phyloP scores from a whole-genome alignment of 805 yeast genomes.

The Pichia deserticola region DNA sequence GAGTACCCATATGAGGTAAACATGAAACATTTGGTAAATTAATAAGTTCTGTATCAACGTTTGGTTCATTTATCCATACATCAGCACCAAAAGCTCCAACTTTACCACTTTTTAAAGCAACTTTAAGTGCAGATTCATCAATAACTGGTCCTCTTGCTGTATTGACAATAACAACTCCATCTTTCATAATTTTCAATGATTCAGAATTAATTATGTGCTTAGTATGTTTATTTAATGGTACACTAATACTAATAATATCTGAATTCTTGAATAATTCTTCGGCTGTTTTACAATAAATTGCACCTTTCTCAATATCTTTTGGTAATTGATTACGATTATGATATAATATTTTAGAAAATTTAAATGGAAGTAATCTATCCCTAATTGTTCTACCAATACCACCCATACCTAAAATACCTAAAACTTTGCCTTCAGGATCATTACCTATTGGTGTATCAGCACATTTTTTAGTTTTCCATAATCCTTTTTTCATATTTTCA shows the following conservation, averaged over 20 bases:
- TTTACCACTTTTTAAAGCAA: slow-evolving; percentile 54
- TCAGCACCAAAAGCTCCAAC: slow-evolving; percentile 65
- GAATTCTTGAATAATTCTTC: slow-evolving; percentile 59
- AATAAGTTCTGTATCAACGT: slow-evolving; percentile 55
- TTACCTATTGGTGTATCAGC: slow-evolving; percentile 59
- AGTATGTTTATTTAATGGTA: slow-evolving; percentile 71
- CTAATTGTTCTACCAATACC: slow-evolving; percentile 83
- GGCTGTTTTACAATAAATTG: slow-evolving; percentile 55
- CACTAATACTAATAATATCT: slow-evolving; percentile 66
- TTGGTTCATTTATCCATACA: slow-evolving; percentile 71
- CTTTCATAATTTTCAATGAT: slow-evolving; percentile 61
- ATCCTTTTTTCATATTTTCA: slow-evolving; percentile 44
- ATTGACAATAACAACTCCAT: slow-evolving; percentile 70
- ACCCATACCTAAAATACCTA: slow-evolving; percentile 84
- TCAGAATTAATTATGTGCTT: slow-evolving; percentile 59
- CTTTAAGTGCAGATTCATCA: slow-evolving; percentile 53
- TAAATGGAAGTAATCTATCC: slow-evolving; percentile 67
- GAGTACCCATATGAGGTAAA: slow-evolving; percentile 88
- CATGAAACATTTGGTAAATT: slow-evolving; percentile 63
- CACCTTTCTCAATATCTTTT: slow-evolving; percentile 57
- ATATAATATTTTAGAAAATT: slow-evolving; percentile 62
- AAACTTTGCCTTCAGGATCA: slow-evolving; percentile 67
- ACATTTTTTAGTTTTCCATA: slow-evolving; percentile 46
- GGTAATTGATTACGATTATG: slow-evolving; percentile 58
- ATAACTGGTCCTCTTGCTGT: slow-evolving; percentile 86